Conservation (phyloP, 805 yeast genomes). For the Candida germanica region DNA sequence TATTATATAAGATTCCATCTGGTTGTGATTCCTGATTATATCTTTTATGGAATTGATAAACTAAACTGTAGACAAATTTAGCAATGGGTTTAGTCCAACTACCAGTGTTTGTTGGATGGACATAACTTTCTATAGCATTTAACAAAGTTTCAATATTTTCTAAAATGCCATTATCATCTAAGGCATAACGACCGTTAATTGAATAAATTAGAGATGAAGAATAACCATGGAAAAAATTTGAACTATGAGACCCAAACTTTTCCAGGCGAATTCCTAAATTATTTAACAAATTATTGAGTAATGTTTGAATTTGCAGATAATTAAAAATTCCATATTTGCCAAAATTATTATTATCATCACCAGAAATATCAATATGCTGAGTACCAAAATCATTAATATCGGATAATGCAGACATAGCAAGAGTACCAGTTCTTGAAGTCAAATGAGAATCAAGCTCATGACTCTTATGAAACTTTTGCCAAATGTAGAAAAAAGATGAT, state of each 20-base stretch:
- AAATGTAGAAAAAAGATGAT: slow-evolving; percentile 67
- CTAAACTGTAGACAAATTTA: slow-evolving; percentile 57
- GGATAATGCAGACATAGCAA: slow-evolving; percentile 49
- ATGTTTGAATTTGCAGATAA: slow-evolving; percentile 54
- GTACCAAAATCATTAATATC: slow-evolving; percentile 20
- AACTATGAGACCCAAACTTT: slow-evolving; percentile 43
- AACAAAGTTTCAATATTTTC: slow-evolving; percentile 52
- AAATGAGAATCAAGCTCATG: slow-evolving; percentile 60
- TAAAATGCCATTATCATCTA: slow-evolving; percentile 44
- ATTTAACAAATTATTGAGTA: slow-evolving; percentile 53
- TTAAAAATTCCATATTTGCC: slow-evolving; percentile 64
- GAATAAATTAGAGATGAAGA: slow-evolving; percentile 56
- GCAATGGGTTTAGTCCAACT: slow-evolving; percentile 78
- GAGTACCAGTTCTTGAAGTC: slow-evolving; percentile 60
- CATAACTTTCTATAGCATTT: slow-evolving; percentile 74
- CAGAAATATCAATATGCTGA: slow-evolving; percentile 1
- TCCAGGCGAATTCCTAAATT: slow-evolving; percentile 46
- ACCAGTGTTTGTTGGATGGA: slow-evolving; percentile 92
- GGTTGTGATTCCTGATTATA: slow-evolving; percentile 45
- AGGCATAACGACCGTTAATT: slow-evolving; percentile 47
- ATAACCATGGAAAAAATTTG: slow-evolving; percentile 41
- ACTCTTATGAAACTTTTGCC: slow-evolving; percentile 55
- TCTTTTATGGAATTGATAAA: slow-evolving; percentile 60
- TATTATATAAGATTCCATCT: slow-evolving; percentile 20
- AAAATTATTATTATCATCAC: slow-evolving; percentile 16